Percentiles rank a stretch among this genome's conserved stretches.
phyloP scores from a whole-genome alignment of 495 filamentous ascomycete species.

The Venustampulla echinocandica region DNA sequence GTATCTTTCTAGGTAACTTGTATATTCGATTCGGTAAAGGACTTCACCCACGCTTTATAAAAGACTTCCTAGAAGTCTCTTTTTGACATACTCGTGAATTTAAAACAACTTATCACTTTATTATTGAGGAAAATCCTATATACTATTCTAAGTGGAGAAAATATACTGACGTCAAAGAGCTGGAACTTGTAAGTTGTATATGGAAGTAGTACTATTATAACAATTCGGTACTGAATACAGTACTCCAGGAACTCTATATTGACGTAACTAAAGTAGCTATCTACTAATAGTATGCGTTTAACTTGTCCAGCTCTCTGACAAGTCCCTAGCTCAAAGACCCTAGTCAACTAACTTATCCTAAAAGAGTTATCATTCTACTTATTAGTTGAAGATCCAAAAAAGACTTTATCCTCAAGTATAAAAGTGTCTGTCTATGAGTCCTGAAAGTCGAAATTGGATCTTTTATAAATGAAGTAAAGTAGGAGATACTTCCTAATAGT shows the following conservation, averaged over 20 bases:
- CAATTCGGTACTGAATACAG: conserved; percentile 3
- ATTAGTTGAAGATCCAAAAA: not conserved
- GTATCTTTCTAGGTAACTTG: too few species aligned
- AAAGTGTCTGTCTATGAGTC: not conserved
- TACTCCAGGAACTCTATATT: conserved; percentile 13
- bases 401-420: not conserved
- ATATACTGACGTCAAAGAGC: conserved; percentile 13
- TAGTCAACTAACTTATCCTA: not conserved
- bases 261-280: conserved; percentile 12
- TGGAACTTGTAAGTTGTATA: conserved; percentile 10
- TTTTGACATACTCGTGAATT: not conserved
- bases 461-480: conserved; percentile 9
- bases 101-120: not conserved
- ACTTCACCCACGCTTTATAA: not conserved
- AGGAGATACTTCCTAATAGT: not conserved
- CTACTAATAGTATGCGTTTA: conserved; percentile 7
- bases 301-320: not conserved
- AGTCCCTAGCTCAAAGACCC: conserved; percentile 4
- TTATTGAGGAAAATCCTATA: not conserved
- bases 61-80: not conserved
- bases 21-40: conserved; percentile 5
- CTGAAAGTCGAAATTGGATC: not conserved
- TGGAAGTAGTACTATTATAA: conserved; percentile 9
- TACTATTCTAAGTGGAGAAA: conserved; percentile 4
- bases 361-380: not conserved